Base-by-base conservation (phyloP, 1,139 yeast species). In the Magnusiomyces fungicola region DNA sequence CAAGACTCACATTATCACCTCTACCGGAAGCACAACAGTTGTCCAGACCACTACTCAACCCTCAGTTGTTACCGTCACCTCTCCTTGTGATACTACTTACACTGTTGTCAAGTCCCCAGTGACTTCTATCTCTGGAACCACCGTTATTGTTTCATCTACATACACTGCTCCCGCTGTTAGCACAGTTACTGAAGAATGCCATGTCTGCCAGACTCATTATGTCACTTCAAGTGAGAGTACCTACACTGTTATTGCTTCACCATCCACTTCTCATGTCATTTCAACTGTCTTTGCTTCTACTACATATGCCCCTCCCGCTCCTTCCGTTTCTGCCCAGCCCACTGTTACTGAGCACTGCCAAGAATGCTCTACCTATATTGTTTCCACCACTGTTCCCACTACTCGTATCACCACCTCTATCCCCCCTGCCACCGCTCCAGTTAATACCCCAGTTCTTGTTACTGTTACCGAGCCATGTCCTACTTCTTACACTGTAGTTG, bases 171-270 rank as follows among this genome's bases (percentile, higher is more conserved):
- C n/a, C n/a, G n/a, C n/a, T n/a, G n/a, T n/a, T n/a, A n/a, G n/a
- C n/a, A n/a, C n/a, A n/a, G n/a, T n/a, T n/a, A 38, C 27, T 21
- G 41, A 21, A 21, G 12, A 25, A 12, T 38, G 39, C 39, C 16
- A 21, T 12, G 39, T 19, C 12, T 36, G 39, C 39, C n/a, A 36
- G 39, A 36, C 39, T 19, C 23, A n/a, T 21, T 10, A 14, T 12
- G 12, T 14, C 7, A 36, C 39, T 3, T 36, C 39, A 19, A 30
- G 21, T 5, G 22, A 18, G 14, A 14, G 10, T 10, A 14, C 22
- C 44, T 48, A 5, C 44, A 50, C 53, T 14, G 50, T 50, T 50
- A 50, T 47, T 19, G 39, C n/a, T 19, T 21, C 30, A 7, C 10
- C 10, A 7, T 27, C 30, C 30, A 27, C 30, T 12, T 27, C 30